phyloP scores from a whole-genome alignment of 345 rosid species.

The Eucalyptus coolabah region DNA sequence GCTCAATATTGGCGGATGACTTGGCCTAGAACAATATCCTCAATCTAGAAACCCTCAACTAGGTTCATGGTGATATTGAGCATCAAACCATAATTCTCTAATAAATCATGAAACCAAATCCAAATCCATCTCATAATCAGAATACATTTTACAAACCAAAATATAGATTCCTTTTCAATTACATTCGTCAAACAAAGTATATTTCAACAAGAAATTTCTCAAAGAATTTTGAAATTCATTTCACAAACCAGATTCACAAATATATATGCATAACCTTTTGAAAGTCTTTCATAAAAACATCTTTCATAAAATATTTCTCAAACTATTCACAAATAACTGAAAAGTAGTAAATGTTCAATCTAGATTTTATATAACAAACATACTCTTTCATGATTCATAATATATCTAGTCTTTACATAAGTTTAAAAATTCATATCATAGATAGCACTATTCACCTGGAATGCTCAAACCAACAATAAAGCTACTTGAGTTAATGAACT shows the following conservation, averaged over 20 bases:
- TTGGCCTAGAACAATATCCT: not conserved
- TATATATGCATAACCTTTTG: not conserved
- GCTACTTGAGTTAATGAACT: too few relatives aligned
- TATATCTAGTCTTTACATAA: not conserved
- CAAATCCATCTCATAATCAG: not conserved
- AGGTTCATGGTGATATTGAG: not conserved
- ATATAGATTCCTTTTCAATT: too few relatives aligned
- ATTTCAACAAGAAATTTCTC: not conserved
- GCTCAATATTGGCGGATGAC: not conserved
- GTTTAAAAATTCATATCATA: not conserved
- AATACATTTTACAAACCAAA: not conserved
- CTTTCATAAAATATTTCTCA: not conserved
- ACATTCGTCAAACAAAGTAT: not conserved
- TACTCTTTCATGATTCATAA: too few relatives aligned
- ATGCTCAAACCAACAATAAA: not conserved
- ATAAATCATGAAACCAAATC: not conserved
- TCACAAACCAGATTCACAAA: not conserved
- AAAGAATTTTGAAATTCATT: not conserved
- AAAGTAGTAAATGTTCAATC: too few relatives aligned
- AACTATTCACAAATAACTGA: too few relatives aligned
- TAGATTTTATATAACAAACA: too few relatives aligned
- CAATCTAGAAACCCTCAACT: not conserved
- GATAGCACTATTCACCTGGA: not conserved
- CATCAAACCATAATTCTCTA: not conserved
- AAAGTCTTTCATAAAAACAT: not conserved